Base-by-base conservation (phyloP, 129 eudicot genomes). In the Logfia minima region DNA sequence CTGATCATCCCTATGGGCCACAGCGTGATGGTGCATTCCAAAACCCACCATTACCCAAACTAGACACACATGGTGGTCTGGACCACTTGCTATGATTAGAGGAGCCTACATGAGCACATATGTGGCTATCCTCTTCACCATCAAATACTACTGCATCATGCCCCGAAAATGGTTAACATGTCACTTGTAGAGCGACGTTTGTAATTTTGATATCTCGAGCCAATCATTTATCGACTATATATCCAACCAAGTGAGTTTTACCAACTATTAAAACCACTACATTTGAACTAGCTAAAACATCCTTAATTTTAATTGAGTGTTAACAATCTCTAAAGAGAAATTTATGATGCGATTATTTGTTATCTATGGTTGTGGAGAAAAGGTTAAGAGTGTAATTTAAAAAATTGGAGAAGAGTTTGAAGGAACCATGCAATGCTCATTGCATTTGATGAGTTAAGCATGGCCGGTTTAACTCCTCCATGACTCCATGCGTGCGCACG, bases 21-120 rank as follows among this genome's bases (percentile, higher is more conserved):
- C 16, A 66, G 8, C 61, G 43, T 35, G 78, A 48, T 52, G 73
- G 58, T 72, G 74, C 68, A 80, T 13, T 37, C 79, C 14, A 66
- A 64, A 60, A 72, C 73, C 35, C 68, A 66, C 75, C 79, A 67
- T 66, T 37, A 80, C 55, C 79, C 75, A 53, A 71, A 52, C 53
- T 55, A 29, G 79, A 80, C 83, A 80, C 83, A 48, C 14, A 48
- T 48, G 83, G 75, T 73, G 68, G 53, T 73, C 74, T 80, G 83
- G 83, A 73, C 83, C 79, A 80, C 75, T 28, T 48, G 60, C n/a
- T 73, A 51, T 37, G 72, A 41, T 70, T 68, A 60, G 29, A 6
- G 45, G 65, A 78, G 64, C 41, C 52, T 60, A 48, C 76, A 39
- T 19, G 14, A 43, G 29, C 79, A 63, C 65, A 64, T 45, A 75